phyloP scores from a whole-genome alignment of 2,329 filamentous ascomycete species.

The Didymella pomorum region DNA sequence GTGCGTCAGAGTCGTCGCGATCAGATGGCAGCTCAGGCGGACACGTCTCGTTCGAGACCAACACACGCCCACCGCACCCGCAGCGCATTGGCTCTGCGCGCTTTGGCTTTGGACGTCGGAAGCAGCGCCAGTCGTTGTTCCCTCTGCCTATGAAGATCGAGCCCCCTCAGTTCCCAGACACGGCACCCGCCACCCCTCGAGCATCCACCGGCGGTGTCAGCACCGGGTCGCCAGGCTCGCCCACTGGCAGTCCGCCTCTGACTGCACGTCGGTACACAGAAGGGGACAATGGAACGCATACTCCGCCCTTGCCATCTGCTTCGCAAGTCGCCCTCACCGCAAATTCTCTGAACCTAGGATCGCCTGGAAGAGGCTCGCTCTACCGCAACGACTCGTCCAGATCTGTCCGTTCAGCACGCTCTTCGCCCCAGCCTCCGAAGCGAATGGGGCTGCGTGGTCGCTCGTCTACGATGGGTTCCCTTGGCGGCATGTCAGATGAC shows the following conservation, averaged over 20 bases:
- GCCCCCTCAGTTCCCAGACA: conserved; percentile 56
- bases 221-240: conserved; percentile 44
- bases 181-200: conserved; percentile 57
- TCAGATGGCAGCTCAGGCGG: conserved; percentile 81
- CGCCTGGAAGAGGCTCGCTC: conserved; percentile 56
- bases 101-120: conserved; percentile 80
- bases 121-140: conserved; percentile 76
- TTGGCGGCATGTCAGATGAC: conserved; percentile 75
- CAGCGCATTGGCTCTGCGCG: conserved; percentile 68
- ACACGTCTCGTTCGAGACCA: conserved; percentile 48
- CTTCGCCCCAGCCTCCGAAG: conserved; percentile 63
- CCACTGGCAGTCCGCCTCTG: conserved; percentile 48
- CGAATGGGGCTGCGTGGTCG: conserved; percentile 72
- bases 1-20: conserved; percentile 85
- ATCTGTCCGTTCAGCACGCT: conserved; percentile 71
- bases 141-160: conserved; percentile 81
- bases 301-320: conserved; percentile 57
- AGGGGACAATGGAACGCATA: conserved; percentile 39
- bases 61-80: conserved; percentile 57
- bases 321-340: conserved; percentile 61
- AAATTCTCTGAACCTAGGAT: conserved; percentile 56
- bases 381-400: conserved; percentile 68
- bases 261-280: conserved; percentile 45
- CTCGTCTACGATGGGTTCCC: conserved; percentile 89
- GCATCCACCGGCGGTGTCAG: conserved; percentile 51